A percentile compares a stretch with the other conserved stretches of the same genome.
Conservation (phyloP, 2,329 filamentous ascomycete genomes). For the Trichoderma cornu-damae region DNA sequence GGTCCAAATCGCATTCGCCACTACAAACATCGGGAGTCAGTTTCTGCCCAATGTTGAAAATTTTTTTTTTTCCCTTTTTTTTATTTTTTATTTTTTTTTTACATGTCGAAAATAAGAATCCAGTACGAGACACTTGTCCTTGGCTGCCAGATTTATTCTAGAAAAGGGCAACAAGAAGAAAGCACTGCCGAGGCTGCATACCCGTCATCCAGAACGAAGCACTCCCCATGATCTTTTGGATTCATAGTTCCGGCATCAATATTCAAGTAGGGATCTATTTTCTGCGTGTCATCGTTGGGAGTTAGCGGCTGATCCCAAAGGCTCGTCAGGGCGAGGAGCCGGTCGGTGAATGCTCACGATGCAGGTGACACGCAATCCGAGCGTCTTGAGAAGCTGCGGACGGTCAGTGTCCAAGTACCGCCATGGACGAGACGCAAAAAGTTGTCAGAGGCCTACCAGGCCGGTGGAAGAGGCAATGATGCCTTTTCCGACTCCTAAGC, state of each 20-base stretch:
- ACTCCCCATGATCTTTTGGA: slow-evolving; percentile 65
- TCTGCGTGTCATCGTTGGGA: slow-evolving; percentile 7
- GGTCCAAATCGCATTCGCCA: slow-evolving; percentile 41
- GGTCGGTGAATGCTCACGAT: background rate
- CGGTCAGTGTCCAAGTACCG: background rate
- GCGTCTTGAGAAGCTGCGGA: slow-evolving; percentile 9
- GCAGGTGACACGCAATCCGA: slow-evolving; percentile 16
- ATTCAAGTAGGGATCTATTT: slow-evolving; percentile 48
- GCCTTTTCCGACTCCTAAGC: slow-evolving; percentile 8
- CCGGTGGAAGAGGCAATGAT: slow-evolving; percentile 14
- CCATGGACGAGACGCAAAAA: background rate
- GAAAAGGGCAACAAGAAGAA: background rate
- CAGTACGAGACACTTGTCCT: background rate
- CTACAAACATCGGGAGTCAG: background rate
- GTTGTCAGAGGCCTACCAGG: background rate
- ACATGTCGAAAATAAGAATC: background rate
- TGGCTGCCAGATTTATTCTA: slow-evolving; percentile 26
- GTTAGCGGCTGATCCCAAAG: background rate
- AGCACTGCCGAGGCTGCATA: background rate
- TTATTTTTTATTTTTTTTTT: too few relatives aligned
- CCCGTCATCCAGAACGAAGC: slow-evolving; percentile 80
- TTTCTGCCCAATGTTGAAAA: background rate
- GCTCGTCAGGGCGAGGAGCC: background rate
- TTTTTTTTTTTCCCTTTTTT: slow-evolving; percentile 6
- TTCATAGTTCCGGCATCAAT: slow-evolving; percentile 31